Conservation (phyloP, 106 monocot species). For the Dendrobium officinale region DNA sequence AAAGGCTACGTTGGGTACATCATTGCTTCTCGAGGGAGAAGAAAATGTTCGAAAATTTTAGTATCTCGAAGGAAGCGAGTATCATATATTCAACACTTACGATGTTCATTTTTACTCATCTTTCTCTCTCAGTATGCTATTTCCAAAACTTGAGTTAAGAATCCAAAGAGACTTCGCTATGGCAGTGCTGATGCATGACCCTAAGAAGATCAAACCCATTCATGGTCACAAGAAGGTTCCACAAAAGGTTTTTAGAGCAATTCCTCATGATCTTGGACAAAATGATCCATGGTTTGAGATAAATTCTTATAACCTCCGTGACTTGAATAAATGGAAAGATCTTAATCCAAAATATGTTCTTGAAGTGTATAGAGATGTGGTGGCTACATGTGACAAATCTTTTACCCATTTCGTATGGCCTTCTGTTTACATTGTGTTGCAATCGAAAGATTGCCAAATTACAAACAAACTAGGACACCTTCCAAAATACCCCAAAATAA, state of each 20-base stretch:
- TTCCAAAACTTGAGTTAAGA: conserved; percentile 63
- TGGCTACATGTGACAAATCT: conserved; percentile 43
- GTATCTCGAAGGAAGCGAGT: conserved; percentile 85
- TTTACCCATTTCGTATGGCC: conserved; percentile 61
- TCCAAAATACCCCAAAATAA: no score
- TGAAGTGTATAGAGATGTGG: conserved; percentile 55
- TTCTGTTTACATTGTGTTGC: conserved; percentile 31
- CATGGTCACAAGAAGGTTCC: conserved; percentile 23
- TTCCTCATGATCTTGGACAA: conserved; percentile 63
- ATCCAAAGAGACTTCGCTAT: conserved; percentile 68
- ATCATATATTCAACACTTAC: conserved; percentile 91
- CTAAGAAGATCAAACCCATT: conserved; percentile 28
- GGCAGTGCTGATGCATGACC: conserved; percentile 56
- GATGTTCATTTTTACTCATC: conserved; percentile 98
- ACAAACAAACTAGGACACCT: no score
- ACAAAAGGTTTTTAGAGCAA: conserved; percentile 55
- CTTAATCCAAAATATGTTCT: conserved; percentile 9
- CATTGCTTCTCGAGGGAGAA: conserved; percentile 55
- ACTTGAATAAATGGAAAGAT: conserved; percentile 54
- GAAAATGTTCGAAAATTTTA: conserved; percentile 90
- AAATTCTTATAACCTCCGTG: conserved; percentile 45
- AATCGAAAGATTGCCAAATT: no score
- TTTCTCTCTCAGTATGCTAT: conserved; percentile 56
- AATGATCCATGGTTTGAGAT: conserved; percentile 69
- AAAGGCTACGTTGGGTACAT: conserved; percentile 52